Conservation (phyloP, 2,329 filamentous ascomycete species). For the Calonectria pauciramosa region DNA sequence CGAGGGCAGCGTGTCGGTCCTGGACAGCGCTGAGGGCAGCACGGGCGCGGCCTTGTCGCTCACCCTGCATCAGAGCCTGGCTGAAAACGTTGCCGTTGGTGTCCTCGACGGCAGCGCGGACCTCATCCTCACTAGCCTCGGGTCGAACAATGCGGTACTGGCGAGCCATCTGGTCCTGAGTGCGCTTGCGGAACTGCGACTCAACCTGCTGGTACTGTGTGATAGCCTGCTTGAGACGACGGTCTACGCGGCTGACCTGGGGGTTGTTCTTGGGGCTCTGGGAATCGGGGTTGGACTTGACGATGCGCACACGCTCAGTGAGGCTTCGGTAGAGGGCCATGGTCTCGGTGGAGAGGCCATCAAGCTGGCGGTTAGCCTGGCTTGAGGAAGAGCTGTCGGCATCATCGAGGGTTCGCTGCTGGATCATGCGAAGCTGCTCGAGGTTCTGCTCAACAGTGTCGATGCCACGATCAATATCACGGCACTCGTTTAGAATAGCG, state of each 20-base stretch:
- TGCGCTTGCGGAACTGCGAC: slow-evolving; percentile 82
- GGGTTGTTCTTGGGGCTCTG: slow-evolving; percentile 79
- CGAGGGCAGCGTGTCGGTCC: slow-evolving; percentile 86
- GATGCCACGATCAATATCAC: slow-evolving; percentile 83
- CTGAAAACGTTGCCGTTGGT: slow-evolving; percentile 86
- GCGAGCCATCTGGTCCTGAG: slow-evolving; percentile 86
- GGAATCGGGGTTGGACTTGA: slow-evolving; percentile 87
- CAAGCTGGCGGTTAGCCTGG: slow-evolving; percentile 77
- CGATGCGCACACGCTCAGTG: slow-evolving; percentile 81
- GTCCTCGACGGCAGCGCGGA: slow-evolving; percentile 82
- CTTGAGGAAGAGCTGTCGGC: slow-evolving; percentile 79
- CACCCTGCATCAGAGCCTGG: slow-evolving; percentile 86
- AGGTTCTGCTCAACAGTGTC: slow-evolving; percentile 81
- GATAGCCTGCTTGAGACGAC: slow-evolving; percentile 84
- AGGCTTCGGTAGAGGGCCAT: slow-evolving; percentile 87
- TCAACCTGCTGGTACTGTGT: slow-evolving; percentile 86
- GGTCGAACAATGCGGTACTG: slow-evolving; percentile 93
- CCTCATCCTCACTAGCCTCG: slow-evolving; percentile 83
- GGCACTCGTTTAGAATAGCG: slow-evolving; percentile 86
- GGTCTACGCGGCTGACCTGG: slow-evolving; percentile 86
- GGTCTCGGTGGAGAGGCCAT: slow-evolving; percentile 81
- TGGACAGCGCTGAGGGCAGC: slow-evolving; percentile 84
- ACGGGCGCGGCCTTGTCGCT: slow-evolving; percentile 84
- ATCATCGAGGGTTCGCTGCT: slow-evolving; percentile 80
- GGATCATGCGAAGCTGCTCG: slow-evolving; percentile 77